Evolutionary conservation across 1,139 yeast genomes (phyloP), one percentile per base, ranked within the genome.

Genomic region (Yamadazyma songkhlaensis): DNA sequence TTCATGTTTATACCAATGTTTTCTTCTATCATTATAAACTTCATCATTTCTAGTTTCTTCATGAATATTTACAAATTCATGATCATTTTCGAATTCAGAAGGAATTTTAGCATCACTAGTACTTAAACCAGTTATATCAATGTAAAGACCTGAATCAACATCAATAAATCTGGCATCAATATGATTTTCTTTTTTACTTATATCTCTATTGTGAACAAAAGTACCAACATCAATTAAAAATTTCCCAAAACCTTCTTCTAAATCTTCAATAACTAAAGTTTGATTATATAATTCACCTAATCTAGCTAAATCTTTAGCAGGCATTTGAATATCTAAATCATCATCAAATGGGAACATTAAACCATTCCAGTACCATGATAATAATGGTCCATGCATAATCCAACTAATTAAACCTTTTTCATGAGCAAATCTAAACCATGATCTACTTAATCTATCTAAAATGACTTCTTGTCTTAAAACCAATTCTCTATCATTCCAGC

Each of bases 271-370:
- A 10, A 60, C 55, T 21, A 60, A 47, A 3, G 60, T 48, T 42
- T 67, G 67, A 47, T 72, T 72, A 43, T 59, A 53, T 36, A 54
- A 40, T 35, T 53, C 54, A 8, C 59, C 60, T 30, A 60, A 49
- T 24, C 54, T 46, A 11, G 53, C 57, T 40, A 60, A 51, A 32
- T 61, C 62, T 12, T 43, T 41, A 6, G 52, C 43, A 3, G 69
- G 67, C 64, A 60, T 59, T 42, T 60, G 66, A 9, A 60, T 56
- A 41, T 80, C 85, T 29, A 79, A 50, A 50, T 79, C 86, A 36
- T 68, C 67, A 53, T 80, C 85, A 83, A 84, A 80, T 0, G 84
- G 84, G 50, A 79, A 55, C 11, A 63, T 69, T 49, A 75, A 51
- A 0, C 84, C 84, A 50, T 79, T 79, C 67, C 67, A 62, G 40